Evolutionary conservation across 2,329 filamentous ascomycete species (phyloP).

Genomic region (Clonostachys solani): DNA sequence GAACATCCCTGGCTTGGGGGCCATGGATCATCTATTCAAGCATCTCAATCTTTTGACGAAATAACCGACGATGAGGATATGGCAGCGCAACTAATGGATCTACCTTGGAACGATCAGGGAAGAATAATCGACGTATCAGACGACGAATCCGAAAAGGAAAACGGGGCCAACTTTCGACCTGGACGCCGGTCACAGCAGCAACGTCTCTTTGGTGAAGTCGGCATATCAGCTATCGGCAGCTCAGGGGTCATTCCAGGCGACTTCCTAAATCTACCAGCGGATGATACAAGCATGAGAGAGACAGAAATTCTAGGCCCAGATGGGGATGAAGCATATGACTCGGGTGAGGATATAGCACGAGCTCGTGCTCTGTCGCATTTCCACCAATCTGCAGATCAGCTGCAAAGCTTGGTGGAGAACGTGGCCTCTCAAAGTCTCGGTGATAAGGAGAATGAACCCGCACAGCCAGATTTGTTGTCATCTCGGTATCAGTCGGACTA

Average conservation of each 20-base stretch:
- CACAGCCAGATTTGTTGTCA: constrained; percentile 4
- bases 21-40: constrained; percentile 16
- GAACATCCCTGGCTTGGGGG: constrained; percentile 68
- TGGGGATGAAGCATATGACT: constrained; percentile 36
- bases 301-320: constrained; percentile 40
- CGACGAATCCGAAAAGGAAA: constrained; percentile 64
- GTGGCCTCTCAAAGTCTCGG: constrained; percentile 52
- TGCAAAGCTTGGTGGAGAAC: constrained; percentile 47
- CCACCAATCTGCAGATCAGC: constrained; percentile 41
- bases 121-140: constrained; percentile 12
- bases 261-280: constrained; percentile 41
- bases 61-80: constrained; percentile 57
- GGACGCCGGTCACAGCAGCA: not conserved
- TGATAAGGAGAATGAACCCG: constrained; percentile 15
- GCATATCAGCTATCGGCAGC: constrained; percentile 47
- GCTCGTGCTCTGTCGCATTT: constrained; percentile 27
- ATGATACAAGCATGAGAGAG: constrained; percentile 29
- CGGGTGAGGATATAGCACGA: constrained; percentile 27
- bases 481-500: constrained; percentile 21
- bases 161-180: constrained; percentile 34
- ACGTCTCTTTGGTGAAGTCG: constrained; percentile 51
- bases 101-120: constrained; percentile 6
- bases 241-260: constrained; percentile 44
- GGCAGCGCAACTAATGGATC: constrained; percentile 37
- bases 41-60: constrained; percentile 53